Conservation (phyloP, 305 asterid species). For the Andrographis paniculata region DNA sequence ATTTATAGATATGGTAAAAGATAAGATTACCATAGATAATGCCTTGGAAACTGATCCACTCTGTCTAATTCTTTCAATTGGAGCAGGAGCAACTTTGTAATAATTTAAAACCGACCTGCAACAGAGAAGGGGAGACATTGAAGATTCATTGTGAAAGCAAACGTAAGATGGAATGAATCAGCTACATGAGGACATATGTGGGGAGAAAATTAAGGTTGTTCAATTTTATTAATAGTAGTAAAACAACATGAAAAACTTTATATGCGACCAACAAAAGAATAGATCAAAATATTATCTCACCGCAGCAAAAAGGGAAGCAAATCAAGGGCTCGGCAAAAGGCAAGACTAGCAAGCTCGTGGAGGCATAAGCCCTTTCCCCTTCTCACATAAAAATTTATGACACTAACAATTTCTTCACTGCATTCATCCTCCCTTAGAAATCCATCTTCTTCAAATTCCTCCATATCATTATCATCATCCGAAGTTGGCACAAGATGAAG, state of each 20-base stretch:
- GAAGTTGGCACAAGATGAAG: constrained; percentile 57
- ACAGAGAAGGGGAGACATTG: constrained; percentile 14
- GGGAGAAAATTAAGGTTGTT: background rate
- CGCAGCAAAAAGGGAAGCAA: constrained; percentile 57
- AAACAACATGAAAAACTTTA: background rate
- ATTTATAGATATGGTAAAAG: too few species aligned
- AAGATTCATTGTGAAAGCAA: constrained; percentile 1
- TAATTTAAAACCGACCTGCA: constrained; percentile 63
- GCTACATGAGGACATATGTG: background rate
- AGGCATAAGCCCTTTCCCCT: constrained; percentile 61
- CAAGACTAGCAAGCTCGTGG: constrained; percentile 85
- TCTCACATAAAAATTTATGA: constrained; percentile 44
- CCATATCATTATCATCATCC: constrained; percentile 32
- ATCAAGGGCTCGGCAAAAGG: constrained; percentile 72
- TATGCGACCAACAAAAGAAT: background rate
- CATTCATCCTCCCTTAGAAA: constrained; percentile 41
- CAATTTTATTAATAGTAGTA: background rate
- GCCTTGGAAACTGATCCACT: constrained; percentile 28
- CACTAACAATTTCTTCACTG: constrained; percentile 26
- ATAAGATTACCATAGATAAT: constrained; percentile 37
- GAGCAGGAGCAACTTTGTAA: constrained; percentile 78
- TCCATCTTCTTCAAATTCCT: constrained; percentile 42
- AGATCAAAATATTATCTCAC: constrained; percentile 28
- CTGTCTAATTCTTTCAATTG: constrained; percentile 58
- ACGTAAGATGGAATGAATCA: constrained; percentile 5